These are phyloP conservation scores for Coemansia sp. DNA, from an alignment of 192 early-diverging fungal species.

Conservation along the genomic window DNA sequence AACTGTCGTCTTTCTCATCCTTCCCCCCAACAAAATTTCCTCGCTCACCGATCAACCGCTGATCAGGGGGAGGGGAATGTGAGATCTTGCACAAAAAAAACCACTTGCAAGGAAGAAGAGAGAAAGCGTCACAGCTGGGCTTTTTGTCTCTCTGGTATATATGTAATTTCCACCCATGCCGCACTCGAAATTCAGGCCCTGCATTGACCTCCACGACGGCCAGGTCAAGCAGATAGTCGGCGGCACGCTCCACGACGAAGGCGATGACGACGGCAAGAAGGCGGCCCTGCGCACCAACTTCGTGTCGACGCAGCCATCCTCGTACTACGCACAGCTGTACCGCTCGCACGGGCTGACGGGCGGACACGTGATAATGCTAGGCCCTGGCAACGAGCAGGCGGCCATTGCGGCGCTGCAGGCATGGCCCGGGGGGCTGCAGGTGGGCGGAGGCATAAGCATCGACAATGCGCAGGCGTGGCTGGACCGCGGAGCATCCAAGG, in stretches of 20 bases:
- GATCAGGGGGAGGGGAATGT: background rate
- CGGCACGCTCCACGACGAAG: conserved; percentile 76
- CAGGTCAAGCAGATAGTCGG: conserved; percentile 99
- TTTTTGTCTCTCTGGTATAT: background rate
- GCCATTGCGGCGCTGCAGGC: conserved; percentile 78
- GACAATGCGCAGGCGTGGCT: conserved; percentile 93
- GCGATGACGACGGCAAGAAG: no score
- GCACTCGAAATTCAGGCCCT: conserved; percentile 86
- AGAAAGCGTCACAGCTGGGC: background rate
- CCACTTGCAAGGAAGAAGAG: no score
- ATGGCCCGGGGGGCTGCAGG: conserved; percentile 89
- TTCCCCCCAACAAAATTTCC: conserved; percentile 2
- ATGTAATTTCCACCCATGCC: background rate
- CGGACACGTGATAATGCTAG: conserved; percentile 96
- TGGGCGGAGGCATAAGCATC: conserved; percentile 91
- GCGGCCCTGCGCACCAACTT: conserved; percentile 86
- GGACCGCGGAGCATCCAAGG: conserved; percentile 83
- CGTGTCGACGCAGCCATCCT: conserved; percentile 80
- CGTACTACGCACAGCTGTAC: conserved; percentile 87
- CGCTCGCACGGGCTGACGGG: conserved; percentile 69
- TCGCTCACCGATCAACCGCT: background rate
- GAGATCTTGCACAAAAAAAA: no score
- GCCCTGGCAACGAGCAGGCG: conserved; percentile 83
- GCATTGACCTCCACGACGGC: conserved; percentile 97
- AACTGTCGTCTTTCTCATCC: background rate